Conservation (phyloP, 805 yeast genomes). For the Wickerhamiella musiphila region DNA sequence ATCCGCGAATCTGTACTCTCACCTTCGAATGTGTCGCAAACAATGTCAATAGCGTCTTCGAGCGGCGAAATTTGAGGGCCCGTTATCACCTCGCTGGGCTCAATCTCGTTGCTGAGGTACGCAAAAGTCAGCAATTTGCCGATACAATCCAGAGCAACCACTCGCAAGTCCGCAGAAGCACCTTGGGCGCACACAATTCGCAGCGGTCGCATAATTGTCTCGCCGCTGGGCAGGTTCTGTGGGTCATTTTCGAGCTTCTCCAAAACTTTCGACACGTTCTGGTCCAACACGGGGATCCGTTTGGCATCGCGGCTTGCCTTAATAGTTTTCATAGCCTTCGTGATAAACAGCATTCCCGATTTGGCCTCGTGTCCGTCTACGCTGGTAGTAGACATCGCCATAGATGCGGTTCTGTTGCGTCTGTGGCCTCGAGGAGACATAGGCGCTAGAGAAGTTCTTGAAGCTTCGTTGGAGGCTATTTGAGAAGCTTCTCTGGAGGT, state of each 20-base stretch:
- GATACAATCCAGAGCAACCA: constrained; percentile 65
- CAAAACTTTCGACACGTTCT: constrained; percentile 22
- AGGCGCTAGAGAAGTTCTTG: too few relatives aligned
- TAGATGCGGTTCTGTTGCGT: constrained; percentile 4
- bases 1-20: constrained; percentile 82
- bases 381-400: constrained; percentile 10
- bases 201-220: constrained; percentile 60
- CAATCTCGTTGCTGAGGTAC: constrained; percentile 30
- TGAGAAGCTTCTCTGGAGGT: too few relatives aligned
- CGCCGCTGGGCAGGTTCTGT: constrained; percentile 26
- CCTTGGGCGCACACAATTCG: constrained; percentile 53
- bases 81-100: constrained; percentile 29
- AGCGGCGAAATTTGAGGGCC: constrained; percentile 44
- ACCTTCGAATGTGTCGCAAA: constrained; percentile 72
- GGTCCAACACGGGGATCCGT: constrained; percentile 26
- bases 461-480: too few relatives aligned
- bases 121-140: constrained; percentile 82
- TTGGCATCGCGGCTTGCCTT: constrained; percentile 43
- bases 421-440: neutral
- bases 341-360: constrained; percentile 30
- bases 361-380: constrained; percentile 12
- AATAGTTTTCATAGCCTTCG: constrained; percentile 41
- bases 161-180: constrained; percentile 43
- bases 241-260: constrained; percentile 16
- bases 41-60: constrained; percentile 70